Conservation (phyloP, 1,284 basidiomycete species). For the Takashimella koratensis region DNA sequence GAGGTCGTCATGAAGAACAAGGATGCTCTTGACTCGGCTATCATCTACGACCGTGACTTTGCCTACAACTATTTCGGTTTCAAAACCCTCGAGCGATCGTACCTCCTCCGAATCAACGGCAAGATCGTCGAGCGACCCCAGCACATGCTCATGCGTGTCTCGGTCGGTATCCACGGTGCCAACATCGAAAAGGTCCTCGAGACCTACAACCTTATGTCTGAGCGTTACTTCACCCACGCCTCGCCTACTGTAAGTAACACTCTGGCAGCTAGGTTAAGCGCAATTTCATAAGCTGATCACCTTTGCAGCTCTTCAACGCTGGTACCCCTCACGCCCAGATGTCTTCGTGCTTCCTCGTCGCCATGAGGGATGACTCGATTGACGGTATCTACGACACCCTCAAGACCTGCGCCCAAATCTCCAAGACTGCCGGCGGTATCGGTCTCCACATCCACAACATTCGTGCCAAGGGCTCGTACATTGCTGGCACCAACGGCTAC, state of each 20-base stretch:
- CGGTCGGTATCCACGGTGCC: slow-evolving; percentile 90
- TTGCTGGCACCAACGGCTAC: slow-evolving; percentile 81
- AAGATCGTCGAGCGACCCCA: slow-evolving; percentile 96
- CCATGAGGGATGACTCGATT: slow-evolving; percentile 98
- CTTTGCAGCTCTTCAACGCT: slow-evolving; percentile 77
- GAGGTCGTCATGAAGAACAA: slow-evolving; percentile 79
- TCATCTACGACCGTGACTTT: slow-evolving; percentile 98
- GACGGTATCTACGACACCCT: slow-evolving; percentile 99
- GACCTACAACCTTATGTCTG: slow-evolving; percentile 93
- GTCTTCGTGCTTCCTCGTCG: slow-evolving; percentile 95
- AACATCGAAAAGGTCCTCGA: slow-evolving; percentile 87
- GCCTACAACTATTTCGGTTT: slow-evolving; percentile 97
- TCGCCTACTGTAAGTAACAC: slow-evolving; percentile 66
- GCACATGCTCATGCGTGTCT: slow-evolving; percentile 99
- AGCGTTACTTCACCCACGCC: slow-evolving; percentile 96
- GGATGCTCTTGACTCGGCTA: slow-evolving; percentile 80
- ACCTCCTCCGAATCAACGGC: slow-evolving; percentile 89
- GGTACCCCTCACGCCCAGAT: slow-evolving; percentile 94
- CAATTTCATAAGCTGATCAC: background rate
- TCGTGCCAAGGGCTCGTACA: slow-evolving; percentile 79
- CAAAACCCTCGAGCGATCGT: slow-evolving; percentile 98
- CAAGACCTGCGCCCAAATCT: slow-evolving; percentile 98
- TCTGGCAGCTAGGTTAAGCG: background rate
- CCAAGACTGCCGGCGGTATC: slow-evolving; percentile 97
- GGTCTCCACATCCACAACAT: slow-evolving; percentile 96